phyloP scores from a whole-genome alignment of 2,329 filamentous ascomycete species.

The Arthrobotrys sinensis region DNA sequence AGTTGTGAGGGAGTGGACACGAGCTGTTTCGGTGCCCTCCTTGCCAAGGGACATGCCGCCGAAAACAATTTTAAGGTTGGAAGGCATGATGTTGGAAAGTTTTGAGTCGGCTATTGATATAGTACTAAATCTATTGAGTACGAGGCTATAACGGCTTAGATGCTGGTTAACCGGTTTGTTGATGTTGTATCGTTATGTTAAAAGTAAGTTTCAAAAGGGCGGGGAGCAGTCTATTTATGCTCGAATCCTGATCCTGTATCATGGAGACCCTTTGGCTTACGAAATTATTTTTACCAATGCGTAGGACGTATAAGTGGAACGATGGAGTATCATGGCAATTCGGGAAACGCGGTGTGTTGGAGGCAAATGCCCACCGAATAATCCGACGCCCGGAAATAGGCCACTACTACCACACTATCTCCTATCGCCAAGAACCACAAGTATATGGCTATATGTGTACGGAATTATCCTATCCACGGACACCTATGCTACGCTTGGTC shows the following conservation, averaged over 20 bases:
- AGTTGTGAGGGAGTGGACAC: constrained; percentile 29
- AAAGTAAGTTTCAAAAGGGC: no score
- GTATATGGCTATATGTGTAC: no score
- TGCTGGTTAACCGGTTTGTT: not conserved
- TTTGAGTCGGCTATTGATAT: not conserved
- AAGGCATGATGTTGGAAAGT: constrained; percentile 19
- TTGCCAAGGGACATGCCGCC: constrained; percentile 51
- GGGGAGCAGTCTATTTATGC: not conserved
- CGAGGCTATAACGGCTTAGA: no score
- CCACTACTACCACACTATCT: not conserved
- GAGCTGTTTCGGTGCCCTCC: constrained; percentile 29
- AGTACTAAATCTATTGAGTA: no score
- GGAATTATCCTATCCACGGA: no score
- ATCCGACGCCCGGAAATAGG: constrained; percentile 6
- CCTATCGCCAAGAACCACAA: not conserved
- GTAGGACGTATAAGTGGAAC: no score
- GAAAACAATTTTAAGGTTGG: constrained; percentile 53
- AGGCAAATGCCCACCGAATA: not conserved
- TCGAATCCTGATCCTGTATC: not conserved
- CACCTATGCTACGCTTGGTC: no score
- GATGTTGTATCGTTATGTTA: not conserved
- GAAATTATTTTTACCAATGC: no score
- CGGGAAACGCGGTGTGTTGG: not conserved
- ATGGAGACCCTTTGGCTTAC: not conserved
- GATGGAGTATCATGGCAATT: no score